Conservation (phyloP, 768 basidiomycete species). For the Lentinula sp. region DNA sequence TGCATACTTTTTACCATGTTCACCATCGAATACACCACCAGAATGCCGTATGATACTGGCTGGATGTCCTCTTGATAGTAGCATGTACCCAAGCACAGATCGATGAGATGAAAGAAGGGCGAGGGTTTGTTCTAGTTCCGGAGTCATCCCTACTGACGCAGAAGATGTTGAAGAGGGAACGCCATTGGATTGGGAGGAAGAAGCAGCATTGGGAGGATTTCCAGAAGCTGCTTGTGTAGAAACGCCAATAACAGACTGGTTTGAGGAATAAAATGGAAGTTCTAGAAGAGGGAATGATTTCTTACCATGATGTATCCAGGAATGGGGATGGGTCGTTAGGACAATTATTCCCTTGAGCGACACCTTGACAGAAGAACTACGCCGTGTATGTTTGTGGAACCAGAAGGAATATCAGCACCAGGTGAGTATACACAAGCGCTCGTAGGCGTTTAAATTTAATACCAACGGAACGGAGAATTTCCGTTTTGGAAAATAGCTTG, state of each 20-base stretch:
- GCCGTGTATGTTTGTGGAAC: background rate
- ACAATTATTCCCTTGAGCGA: background rate
- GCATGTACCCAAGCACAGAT: constrained; percentile 82
- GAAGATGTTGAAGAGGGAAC: constrained; percentile 17
- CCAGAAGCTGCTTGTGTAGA: constrained; percentile 15
- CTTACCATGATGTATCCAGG: background rate
- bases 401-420: no score
- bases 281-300: background rate
- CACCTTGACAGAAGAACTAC: no score
- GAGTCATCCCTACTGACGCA: constrained; percentile 37
- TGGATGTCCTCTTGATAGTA: constrained; percentile 68
- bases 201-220: constrained; percentile 12
- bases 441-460: no score
- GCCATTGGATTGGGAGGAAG: constrained; percentile 19
- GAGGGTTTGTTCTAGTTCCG: constrained; percentile 82
- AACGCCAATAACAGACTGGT: background rate
- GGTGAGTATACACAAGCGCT: no score
- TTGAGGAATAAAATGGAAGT: background rate
- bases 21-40: constrained; percentile 82
- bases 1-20: constrained; percentile 74
- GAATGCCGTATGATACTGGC: constrained; percentile 80
- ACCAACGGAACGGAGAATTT: no score
- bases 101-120: constrained; percentile 72
- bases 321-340: background rate
- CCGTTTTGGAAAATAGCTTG: background rate